Evolutionary conservation across 2,329 filamentous ascomycete species (phyloP), one percentile per base, ranked within the genome.

Genomic region (Cryphonectria parasitica): DNA sequence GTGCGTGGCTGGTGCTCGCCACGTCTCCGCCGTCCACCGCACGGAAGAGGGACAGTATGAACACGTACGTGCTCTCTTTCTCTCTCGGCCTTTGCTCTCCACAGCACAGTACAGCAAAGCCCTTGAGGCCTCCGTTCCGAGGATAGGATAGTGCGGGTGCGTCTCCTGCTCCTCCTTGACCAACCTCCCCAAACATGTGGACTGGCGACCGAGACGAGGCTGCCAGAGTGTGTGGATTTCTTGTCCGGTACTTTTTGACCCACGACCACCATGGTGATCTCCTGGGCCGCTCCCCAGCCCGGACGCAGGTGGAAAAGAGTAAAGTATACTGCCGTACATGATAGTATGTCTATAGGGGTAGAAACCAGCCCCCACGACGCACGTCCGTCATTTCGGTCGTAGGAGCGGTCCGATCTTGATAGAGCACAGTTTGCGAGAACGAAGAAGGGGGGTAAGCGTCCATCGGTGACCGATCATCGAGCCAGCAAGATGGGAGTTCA

Each of bases 301-400:
- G 25, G 25, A 31, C 25, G 56, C 56, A 28, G 13, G 56, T 34
- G 56, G 22, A 13, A 31, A 28, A 39, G 13, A 39, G 5, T 8
- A 36, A 36, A 39, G 11, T 2, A 39, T 39, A 2, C 10, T 39
- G 13, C 36, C 36, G 34, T 34, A 6, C 34, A 34, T 25, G n/a
- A 2, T 22, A 54, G 49, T 54, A 19, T n/a, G 22, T 45, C 17
- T 3, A 43, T 4, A 22, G 19, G 3, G 19, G 11, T 15, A 15
- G 25, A 54, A 34, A 6, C 34, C 34, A 58, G 5, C 54, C 54
- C 54, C 54, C 54, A 58, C 54, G 54, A 39, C 58, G 22, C 34
- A 61, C 41, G 63, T 31, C 63, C 63, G 63, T 64, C 63, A 52
- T 49, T 64, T 52, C 63, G 39, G 63, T 28, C 63, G 62, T 52